These are phyloP conservation scores for Mitragyna speciosa DNA, from an alignment of 257 asterid species.

Conservation along the genomic window DNA sequence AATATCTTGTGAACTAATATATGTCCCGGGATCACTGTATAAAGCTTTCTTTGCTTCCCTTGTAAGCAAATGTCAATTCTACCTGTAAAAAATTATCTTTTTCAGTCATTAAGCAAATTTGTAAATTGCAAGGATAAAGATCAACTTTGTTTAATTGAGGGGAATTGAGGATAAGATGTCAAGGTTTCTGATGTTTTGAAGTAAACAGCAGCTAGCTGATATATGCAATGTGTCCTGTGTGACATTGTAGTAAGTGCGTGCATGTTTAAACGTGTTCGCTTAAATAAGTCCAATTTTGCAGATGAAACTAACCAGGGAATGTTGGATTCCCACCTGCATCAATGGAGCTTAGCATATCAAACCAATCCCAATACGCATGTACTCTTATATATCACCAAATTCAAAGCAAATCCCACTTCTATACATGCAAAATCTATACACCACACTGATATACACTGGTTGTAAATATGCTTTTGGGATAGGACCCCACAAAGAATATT, in stretches of 20 bases:
- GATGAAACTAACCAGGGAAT: slow-evolving; percentile 38
- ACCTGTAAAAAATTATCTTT: neutral
- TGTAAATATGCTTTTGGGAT: neutral
- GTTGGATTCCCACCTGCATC: slow-evolving; percentile 43
- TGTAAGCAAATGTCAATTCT: neutral
- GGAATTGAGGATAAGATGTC: neutral
- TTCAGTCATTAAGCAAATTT: neutral
- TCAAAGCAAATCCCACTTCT: slow-evolving; percentile 35
- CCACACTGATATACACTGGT: neutral
- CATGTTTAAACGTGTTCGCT: slow-evolving; percentile 15
- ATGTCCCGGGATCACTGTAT: no score
- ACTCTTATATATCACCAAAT: slow-evolving; percentile 24
- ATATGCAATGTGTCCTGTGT: neutral
- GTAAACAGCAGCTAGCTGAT: neutral
- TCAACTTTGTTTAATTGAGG: neutral
- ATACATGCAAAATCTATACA: neutral
- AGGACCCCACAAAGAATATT: slow-evolving; percentile 8
- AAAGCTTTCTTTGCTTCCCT: neutral
- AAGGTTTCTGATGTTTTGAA: neutral
- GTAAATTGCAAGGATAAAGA: neutral
- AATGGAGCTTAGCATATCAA: slow-evolving; percentile 29
- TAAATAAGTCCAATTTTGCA: slow-evolving; percentile 10
- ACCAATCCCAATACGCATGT: slow-evolving; percentile 69
- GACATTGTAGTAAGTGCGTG: neutral
- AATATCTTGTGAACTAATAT: no score